Evolutionary conservation across 345 rosid species (phyloP).

Genomic region (Corymbia maculata): DNA sequence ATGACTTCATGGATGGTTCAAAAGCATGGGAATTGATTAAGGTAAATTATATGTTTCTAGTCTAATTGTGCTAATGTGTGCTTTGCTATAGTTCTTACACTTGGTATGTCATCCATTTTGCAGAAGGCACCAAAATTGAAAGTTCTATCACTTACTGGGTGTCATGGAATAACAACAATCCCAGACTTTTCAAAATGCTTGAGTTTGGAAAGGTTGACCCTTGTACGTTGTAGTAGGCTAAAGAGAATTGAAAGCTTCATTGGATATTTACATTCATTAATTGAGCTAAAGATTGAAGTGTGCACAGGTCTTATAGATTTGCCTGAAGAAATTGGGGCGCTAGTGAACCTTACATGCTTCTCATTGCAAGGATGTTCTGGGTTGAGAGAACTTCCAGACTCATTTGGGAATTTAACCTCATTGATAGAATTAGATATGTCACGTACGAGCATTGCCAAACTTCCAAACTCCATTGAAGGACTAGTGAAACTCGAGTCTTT

Average conservation of each 20-base stretch:
- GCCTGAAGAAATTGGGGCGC: not conserved
- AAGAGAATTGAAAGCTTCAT: not conserved
- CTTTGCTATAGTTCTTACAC: not conserved
- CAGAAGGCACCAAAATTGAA: not conserved
- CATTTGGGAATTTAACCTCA: not conserved
- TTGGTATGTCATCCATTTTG: not conserved
- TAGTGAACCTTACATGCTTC: not conserved
- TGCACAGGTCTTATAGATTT: not conserved
- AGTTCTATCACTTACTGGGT: not conserved
- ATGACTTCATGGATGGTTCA: not conserved
- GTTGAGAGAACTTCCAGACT: not conserved
- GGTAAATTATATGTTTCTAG: not conserved
- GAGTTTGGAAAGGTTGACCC: not conserved
- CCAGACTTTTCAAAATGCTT: not conserved
- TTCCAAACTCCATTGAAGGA: not conserved
- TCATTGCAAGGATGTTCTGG: not conserved
- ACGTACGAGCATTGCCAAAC: not conserved
- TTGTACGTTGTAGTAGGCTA: fast-evolving
- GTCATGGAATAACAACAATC: not conserved
- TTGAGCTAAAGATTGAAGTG: not conserved
- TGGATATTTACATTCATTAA: fast-evolving
- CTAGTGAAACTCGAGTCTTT: not conserved
- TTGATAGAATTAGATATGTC: not conserved
- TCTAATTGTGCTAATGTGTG: not conserved
- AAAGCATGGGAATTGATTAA: not conserved